Evolutionary conservation across 2,329 filamentous ascomycete species (phyloP).

Genomic region (Penicillium paneum): DNA sequence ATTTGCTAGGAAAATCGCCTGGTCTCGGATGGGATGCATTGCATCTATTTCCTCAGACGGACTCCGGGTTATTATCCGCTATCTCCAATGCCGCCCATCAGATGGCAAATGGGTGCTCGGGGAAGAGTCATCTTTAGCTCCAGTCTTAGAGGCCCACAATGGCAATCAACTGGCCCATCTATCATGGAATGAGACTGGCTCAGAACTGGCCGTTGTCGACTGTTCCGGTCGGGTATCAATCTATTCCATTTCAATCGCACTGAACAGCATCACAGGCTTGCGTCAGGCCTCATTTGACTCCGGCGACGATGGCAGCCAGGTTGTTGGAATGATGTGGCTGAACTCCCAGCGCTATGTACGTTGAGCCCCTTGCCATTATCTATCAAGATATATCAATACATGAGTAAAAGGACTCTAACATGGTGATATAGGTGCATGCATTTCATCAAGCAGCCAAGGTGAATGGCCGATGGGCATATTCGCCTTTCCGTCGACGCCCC

Average conservation of each 20-base stretch:
- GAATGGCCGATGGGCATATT: constrained; percentile 64
- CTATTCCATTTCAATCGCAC: constrained; percentile 64
- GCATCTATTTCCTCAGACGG: constrained; percentile 75
- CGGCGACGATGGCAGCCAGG: constrained; percentile 68
- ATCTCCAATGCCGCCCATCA: constrained; percentile 65
- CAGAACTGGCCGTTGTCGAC: constrained; percentile 82
- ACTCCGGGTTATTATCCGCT: constrained; percentile 66
- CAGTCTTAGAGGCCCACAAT: constrained; percentile 59
- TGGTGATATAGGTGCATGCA: constrained; percentile 35
- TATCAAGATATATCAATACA: background rate
- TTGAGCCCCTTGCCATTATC: background rate
- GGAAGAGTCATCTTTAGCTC: constrained; percentile 63
- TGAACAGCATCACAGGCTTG: constrained; percentile 67
- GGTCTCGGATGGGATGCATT: constrained; percentile 84
- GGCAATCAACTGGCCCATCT: constrained; percentile 72
- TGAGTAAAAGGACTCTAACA: constrained; percentile 2
- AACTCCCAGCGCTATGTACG: constrained; percentile 52
- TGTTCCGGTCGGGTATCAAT: constrained; percentile 73
- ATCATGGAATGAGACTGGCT: constrained; percentile 72
- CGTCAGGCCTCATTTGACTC: constrained; percentile 65
- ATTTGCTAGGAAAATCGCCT: constrained; percentile 66
- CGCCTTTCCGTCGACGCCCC: constrained; percentile 62
- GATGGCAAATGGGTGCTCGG: constrained; percentile 74
- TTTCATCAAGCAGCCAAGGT: constrained; percentile 62
- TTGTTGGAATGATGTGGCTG: constrained; percentile 87